These are phyloP conservation scores for Suillus occidentalis DNA, from an alignment of 768 basidiomycete species.

Conservation along the genomic window DNA sequence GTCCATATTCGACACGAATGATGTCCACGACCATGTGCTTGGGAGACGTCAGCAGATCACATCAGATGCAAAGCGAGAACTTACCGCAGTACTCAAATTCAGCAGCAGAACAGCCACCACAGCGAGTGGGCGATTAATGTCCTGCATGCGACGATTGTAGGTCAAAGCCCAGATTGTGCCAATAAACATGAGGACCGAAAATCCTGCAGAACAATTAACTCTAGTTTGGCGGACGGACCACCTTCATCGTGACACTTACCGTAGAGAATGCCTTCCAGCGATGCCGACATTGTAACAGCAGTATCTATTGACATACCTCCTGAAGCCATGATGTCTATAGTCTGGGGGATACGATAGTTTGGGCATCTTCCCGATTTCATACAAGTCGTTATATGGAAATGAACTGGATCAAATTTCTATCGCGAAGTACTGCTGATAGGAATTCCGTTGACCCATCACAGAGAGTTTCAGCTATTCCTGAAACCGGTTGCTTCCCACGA, in stretches of 20 bases:
- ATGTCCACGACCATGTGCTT: slow-evolving; percentile 18
- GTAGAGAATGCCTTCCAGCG: slow-evolving; percentile 26
- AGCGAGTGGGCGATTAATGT: slow-evolving; percentile 15
- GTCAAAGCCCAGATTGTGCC: slow-evolving; percentile 20
- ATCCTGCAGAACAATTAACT: neutral
- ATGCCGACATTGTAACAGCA: neutral
- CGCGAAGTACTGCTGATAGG: too few species aligned
- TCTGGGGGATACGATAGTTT: too few species aligned
- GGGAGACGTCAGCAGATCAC: neutral
- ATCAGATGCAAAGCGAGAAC: neutral
- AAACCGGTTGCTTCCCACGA: neutral
- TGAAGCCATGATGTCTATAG: too few species aligned
- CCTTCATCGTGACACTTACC: slow-evolving; percentile 10
- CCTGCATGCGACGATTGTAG: neutral
- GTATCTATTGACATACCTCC: too few species aligned
- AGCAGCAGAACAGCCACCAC: slow-evolving; percentile 18
- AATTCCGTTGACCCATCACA: too few species aligned
- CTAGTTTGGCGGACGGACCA: neutral
- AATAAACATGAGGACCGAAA: neutral
- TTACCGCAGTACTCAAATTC: slow-evolving; percentile 22
- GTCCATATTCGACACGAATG: slow-evolving; percentile 18
- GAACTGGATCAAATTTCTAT: too few species aligned
- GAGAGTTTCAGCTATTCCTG: slow-evolving; percentile 9
- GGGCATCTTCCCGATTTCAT: too few species aligned
- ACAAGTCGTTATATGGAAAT: too few species aligned